Evolutionary conservation across 1,139 yeast genomes (phyloP).

Genomic region (Candida buenavistaensis): DNA sequence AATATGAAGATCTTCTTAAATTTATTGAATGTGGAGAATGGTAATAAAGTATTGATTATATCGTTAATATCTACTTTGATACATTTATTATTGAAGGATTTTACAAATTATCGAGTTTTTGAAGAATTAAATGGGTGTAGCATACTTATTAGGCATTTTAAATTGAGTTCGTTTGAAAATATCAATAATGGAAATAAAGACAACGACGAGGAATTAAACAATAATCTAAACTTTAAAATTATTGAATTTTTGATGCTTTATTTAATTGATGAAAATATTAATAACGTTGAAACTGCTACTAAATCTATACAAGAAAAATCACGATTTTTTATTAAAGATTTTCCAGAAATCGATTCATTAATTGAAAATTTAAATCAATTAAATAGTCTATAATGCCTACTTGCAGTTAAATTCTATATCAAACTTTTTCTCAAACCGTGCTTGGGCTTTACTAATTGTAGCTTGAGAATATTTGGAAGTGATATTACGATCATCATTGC

Average conservation of each 20-base stretch:
- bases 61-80: slow-evolving; percentile 59
- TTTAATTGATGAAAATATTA: slow-evolving; percentile 58
- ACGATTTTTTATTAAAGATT: slow-evolving; percentile 46
- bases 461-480: slow-evolving; percentile 8
- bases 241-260: slow-evolving; percentile 74
- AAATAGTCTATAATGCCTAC: slow-evolving; percentile 18
- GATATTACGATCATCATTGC: slow-evolving; percentile 1
- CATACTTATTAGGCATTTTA: slow-evolving; percentile 44
- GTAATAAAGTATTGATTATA: slow-evolving; percentile 18
- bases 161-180: slow-evolving; percentile 19
- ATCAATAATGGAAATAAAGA: neutral
- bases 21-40: slow-evolving; percentile 20
- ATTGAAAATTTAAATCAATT: slow-evolving; percentile 40
- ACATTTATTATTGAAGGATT: slow-evolving; percentile 58
- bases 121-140: slow-evolving; percentile 62
- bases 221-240: slow-evolving; percentile 54
- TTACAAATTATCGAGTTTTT: slow-evolving; percentile 57
- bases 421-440: slow-evolving; percentile 15
- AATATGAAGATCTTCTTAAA: slow-evolving; percentile 35
- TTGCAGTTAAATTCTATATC: slow-evolving; percentile 11
- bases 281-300: slow-evolving; percentile 13
- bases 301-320: slow-evolving; percentile 54
- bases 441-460: slow-evolving; percentile 8
- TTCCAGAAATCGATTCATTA: slow-evolving; percentile 43
- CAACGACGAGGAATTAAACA: slow-evolving; percentile 3